Base-by-base conservation (phyloP, 805 yeast genomes). In the Metschnikowia shivogae region DNA sequence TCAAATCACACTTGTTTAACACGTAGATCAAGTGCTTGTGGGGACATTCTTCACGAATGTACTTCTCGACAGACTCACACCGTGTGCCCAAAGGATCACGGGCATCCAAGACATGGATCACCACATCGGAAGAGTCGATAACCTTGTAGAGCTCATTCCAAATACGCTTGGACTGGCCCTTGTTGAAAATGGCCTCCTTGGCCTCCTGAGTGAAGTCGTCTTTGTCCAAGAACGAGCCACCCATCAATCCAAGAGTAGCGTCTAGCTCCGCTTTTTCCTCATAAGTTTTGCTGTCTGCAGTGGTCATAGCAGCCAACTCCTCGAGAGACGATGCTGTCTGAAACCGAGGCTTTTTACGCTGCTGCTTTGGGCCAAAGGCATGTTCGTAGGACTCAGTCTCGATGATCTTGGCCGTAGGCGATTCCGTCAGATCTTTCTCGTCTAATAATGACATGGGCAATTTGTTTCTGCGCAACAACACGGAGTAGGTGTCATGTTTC, bases 131-230 rank as follows among this genome's bases (percentile, higher is more conserved):
- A 9, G 98, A 92, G 67, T 92, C 99, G 56, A 92, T 89, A 40
- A 92, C 99, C 64, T 92, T 92, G 68, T 93, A 92, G 49, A 92
- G 75, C 65, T 92, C 99, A 66, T 93, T 93, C 99, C 99, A 92
- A 56, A 92, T 92, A 73, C 99, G 86, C 70, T 92, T 92, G 39
- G 97, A 89, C 72, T 92, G 99, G 58, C 99, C 99, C 65, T 92
- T 92, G 62, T 85, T 82, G 76, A 92, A 92, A 66, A 92, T 90
- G 48, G 93, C 90, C 67, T 93, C 99, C 63, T 88, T 89, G 33
- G 97, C 96, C 58, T 88, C 93, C 57, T 82, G 84, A 4, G 95
- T 77, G 78, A 85, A 87, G 44, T 88, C 96, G 54, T 89, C 95
- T 40, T 82, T 81, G 46, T 71, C 75, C 58, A 70, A 61, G 46